phyloP scores from a whole-genome alignment of 1,139 yeast genomes.

The Insectozyma bohioensis region DNA sequence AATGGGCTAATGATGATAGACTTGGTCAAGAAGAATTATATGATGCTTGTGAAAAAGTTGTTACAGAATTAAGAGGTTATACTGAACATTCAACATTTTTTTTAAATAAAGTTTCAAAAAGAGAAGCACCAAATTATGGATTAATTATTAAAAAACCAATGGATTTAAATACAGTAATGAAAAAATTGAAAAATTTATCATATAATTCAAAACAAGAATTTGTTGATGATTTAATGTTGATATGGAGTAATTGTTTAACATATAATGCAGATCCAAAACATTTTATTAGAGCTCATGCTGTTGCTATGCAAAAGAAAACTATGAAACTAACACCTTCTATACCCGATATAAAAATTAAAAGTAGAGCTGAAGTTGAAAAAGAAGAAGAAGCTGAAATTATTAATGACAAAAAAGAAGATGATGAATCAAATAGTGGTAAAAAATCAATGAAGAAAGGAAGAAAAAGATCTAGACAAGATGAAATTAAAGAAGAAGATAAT shows the following conservation, averaged over 20 bases:
- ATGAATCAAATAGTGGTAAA: conserved; percentile 38
- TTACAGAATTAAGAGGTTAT: conserved; percentile 81
- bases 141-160: conserved; percentile 88
- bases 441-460: conserved; percentile 44
- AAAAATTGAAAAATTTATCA: conserved; percentile 77
- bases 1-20: conserved; percentile 94
- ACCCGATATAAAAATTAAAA: conserved; percentile 82
- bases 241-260: conserved; percentile 91
- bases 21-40: conserved; percentile 97
- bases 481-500: conserved; percentile 21
- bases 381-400: conserved; percentile 54
- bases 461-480: conserved; percentile 40
- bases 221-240: conserved; percentile 89
- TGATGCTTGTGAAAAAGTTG: conserved; percentile 96
- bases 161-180: conserved; percentile 95
- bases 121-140: conserved; percentile 97
- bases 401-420: conserved; percentile 34
- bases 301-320: conserved; percentile 94
- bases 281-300: conserved; percentile 85
- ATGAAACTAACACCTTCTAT: conserved; percentile 73
- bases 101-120: conserved; percentile 86
- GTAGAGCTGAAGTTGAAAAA: conserved; percentile 81
- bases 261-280: conserved; percentile 96
- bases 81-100: conserved; percentile 98
- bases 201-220: conserved; percentile 84